Evolutionary conservation across 2,329 filamentous ascomycete species (phyloP), one percentile per base, ranked within the genome.

Genomic region (Epichloe baconii): DNA sequence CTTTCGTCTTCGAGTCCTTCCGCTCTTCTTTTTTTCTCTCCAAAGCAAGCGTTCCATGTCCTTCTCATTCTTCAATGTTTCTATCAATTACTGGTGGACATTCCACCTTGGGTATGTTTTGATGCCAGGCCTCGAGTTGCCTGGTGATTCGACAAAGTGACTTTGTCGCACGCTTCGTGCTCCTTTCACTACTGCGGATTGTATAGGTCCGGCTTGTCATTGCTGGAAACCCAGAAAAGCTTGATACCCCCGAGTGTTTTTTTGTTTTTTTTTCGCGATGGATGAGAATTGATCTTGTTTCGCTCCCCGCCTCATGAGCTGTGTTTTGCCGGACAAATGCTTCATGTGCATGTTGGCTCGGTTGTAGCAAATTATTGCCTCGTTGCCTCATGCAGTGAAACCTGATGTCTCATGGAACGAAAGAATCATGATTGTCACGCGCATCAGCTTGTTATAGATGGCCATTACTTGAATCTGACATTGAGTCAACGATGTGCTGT

Each of bases 241-340:
- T 63, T 67, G 61, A 70, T 70, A 69, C 66, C 64, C 59, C 59
- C 50, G 62, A 61, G 62, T 57, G 53, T 55, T 49, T 53, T 44
- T 52, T 52, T 52, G 54, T 58, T 54, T 50, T 37, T 42, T 58
- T 54, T 50, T 54, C 15, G 26, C 40, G 46, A 5, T 31, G 36
- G 23, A 48, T 41, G 7, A 26, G 17, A 40, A 26, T 23, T 5
- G 19, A 14, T 40, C 14, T 48, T 17, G 12, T 40, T 7, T 41
- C n/a, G 23, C 44, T 4, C n/a, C 17, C 10, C 36, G 15, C 40
- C 14, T 41, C 21, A 21, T 31, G 17, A 5, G 15, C 34, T 48
- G 26, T 19, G 37, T 31, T 42, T 36, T 37, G 26, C 44, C 19
- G 43, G 43, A 5, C n/a, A 31, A 34, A 47, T 31, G n/a, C 43